These are phyloP conservation scores for Malassezia restricta DNA, from an alignment of 1,284 basidiomycete genomes.

Conservation along the genomic window DNA sequence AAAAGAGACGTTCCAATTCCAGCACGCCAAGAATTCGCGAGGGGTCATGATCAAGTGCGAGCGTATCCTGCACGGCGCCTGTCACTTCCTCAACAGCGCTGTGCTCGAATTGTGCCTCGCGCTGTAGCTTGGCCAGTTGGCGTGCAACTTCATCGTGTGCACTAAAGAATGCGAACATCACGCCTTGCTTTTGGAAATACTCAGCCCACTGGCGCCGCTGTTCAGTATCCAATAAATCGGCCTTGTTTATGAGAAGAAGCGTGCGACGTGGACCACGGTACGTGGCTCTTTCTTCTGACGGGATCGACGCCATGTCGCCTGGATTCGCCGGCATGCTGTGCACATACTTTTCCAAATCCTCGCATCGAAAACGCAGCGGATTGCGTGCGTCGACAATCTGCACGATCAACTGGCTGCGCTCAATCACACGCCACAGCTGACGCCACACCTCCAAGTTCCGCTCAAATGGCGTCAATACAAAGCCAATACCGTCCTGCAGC, in stretches of 20 bases:
- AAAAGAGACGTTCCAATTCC: constrained; percentile 79
- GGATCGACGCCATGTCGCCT: constrained; percentile 55
- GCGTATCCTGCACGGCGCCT: constrained; percentile 5
- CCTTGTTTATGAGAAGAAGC: constrained; percentile 86
- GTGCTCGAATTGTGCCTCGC: constrained; percentile 50
- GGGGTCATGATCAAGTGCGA: constrained; percentile 52
- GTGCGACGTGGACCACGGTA: constrained; percentile 55
- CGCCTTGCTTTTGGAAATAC: constrained; percentile 70
- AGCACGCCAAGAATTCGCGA: constrained; percentile 71
- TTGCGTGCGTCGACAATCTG: constrained; percentile 46
- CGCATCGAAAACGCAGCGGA: constrained; percentile 43
- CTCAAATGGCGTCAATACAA: constrained; percentile 46
- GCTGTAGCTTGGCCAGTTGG: constrained; percentile 49
- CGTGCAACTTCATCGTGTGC: constrained; percentile 75
- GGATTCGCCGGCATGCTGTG: constrained; percentile 62
- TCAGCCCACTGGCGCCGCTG: constrained; percentile 82
- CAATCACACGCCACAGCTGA: constrained; percentile 46
- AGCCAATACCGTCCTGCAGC: constrained; percentile 38
- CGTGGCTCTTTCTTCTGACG: constrained; percentile 57
- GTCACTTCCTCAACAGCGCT: constrained; percentile 44
- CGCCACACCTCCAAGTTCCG: constrained; percentile 46
- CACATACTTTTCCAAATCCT: constrained; percentile 45
- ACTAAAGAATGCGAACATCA: constrained; percentile 90
- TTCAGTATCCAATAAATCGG: constrained; percentile 74
- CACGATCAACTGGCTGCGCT: constrained; percentile 41